Base-by-base conservation (phyloP, 805 yeast species). In the Pichia heedii region DNA sequence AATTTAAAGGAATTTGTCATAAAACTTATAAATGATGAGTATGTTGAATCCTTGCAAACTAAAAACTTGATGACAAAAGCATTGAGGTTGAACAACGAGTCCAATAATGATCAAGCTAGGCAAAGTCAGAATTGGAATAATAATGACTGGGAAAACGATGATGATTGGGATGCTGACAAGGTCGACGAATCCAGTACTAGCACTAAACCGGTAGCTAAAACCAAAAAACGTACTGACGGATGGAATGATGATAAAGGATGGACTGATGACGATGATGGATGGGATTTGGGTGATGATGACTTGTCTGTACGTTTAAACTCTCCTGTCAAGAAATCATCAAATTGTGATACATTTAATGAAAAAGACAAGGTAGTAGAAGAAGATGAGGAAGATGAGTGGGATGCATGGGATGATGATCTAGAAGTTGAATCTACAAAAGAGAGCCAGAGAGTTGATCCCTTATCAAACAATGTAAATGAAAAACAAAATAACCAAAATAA, bases 311-410 rank as follows among this genome's bases (percentile, higher is more conserved):
- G 57, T 33, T 8, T 24, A 24, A 24, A 24, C 27, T 24, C 27
- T 24, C 11, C 27, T 24, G 7, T 24, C 8, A 24, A 24, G 11
- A 11, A 24, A 24, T 8, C 10, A 24, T 8, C 8, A 24, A 11
- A 24, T 8, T 8, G 11, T 8, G 27, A 24, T 8, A 11, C 8
- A 54, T 40, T 6, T 56, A n/a, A 9, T 22, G 12, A 40, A 34
- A 50, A 57, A 59, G 49, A 47, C 35, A 50, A 49, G 15, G 57
- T 47, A 18, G 48, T 47, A 13, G 54, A 51, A 8, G 54, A 58
- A 56, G 62, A 53, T 5, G 58, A 53, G 12, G 61, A 54, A 9
- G 62, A 57, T 29, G 58, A 46, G 12, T 56, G 63, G 61, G 54
- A 50, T 35, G 51, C 50, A 15, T 37, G 57, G 45, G 43, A 35